Base-by-base conservation (phyloP, 768 basidiomycete species). In the Boletellus ananiceps region DNA sequence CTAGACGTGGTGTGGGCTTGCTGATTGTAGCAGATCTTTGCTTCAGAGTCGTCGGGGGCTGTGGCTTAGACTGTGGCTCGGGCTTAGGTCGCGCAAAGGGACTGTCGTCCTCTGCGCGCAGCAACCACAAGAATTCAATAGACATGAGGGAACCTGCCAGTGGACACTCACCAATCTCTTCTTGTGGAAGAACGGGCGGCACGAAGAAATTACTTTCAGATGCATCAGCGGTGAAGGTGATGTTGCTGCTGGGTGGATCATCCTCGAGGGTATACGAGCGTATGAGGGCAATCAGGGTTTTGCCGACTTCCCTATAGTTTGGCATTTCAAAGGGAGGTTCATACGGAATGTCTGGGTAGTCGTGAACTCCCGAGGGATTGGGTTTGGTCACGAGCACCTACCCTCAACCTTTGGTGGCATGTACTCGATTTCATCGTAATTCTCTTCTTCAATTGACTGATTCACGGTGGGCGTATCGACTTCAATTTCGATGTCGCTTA, bases 401-500 rank as follows among this genome's bases (percentile, higher is more conserved):
- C 77, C 73, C n/a, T 68, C 61, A n/a, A 70, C 70, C 40, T 71
- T 76, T 11, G 79, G 78, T 19, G 78, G 75, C 74, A 77, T 77
- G 50, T 80, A 80, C 55, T 80, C 78, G 9, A 79, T 71, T 58
- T 80, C 79, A 47, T 73, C 74, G 35, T 63, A 65, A 38, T 70
- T 71, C 34, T 72, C 66, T 38, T 62, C 67, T 47, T 58, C 54
- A 0, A 57, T 52, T 0, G 60, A 54, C 36, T 65, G 58, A 19
- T 57, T 62, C 38, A 59, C 65, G 9, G 46, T 54, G 11, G 53
- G 44, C 6, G 34, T 44, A 13, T 59, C 59, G 19, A 69, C 56
- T 31, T 70, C 69, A 9, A 75, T 62, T 32, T 74, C 74, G 13
- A 67, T 69, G 40, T 88, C 86, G 56, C 80, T 82, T 31, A 87